Percentiles rank a stretch among this genome's conserved stretches.
Conservation (phyloP, 345 rosid genomes). For the Arabis alpina region DNA sequence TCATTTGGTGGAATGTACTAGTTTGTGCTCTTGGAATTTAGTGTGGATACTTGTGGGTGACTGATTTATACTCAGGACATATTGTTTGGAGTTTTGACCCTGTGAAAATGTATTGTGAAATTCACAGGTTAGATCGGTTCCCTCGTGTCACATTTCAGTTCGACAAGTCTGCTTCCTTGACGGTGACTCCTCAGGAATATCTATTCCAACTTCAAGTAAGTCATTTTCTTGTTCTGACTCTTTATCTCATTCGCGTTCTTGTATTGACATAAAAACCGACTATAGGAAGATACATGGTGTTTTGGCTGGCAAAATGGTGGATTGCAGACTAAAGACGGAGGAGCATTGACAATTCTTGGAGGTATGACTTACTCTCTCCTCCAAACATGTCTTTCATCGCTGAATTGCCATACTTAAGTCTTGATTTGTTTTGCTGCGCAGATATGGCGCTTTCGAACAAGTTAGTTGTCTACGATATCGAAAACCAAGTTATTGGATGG, state of each 20-base stretch:
- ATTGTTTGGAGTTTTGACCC: not conserved
- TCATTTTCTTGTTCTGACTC: conserved; percentile 19
- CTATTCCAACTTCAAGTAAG: conserved; percentile 64
- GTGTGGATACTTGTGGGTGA: not conserved
- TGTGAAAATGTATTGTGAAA: conserved; percentile 2
- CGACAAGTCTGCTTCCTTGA: conserved; percentile 61
- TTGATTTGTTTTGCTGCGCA: conserved; percentile 38
- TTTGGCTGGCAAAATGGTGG: conserved; percentile 83
- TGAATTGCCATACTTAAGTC: not conserved
- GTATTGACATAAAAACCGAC: conserved; percentile 15
- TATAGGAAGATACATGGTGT: conserved; percentile 72
- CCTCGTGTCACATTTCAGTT: conserved; percentile 73
- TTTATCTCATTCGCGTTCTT: conserved; percentile 4
- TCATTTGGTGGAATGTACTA: not conserved
- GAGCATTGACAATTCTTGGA: conserved; percentile 72
- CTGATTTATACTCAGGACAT: conserved; percentile 13
- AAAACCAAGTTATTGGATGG: conserved; percentile 90
- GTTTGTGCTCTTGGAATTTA: conserved; percentile 15
- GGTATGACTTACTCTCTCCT: conserved; percentile 45
- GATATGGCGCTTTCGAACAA: conserved; percentile 91
- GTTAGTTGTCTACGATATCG: conserved; percentile 84
- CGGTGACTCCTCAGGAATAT: conserved; percentile 72
- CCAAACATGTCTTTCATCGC: not conserved
- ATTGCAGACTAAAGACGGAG: conserved; percentile 57
- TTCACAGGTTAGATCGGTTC: conserved; percentile 77